Evolutionary conservation across 306 rosid genomes (phyloP), one percentile per base, ranked within the genome.

Genomic region (Clitoria ternatea): DNA sequence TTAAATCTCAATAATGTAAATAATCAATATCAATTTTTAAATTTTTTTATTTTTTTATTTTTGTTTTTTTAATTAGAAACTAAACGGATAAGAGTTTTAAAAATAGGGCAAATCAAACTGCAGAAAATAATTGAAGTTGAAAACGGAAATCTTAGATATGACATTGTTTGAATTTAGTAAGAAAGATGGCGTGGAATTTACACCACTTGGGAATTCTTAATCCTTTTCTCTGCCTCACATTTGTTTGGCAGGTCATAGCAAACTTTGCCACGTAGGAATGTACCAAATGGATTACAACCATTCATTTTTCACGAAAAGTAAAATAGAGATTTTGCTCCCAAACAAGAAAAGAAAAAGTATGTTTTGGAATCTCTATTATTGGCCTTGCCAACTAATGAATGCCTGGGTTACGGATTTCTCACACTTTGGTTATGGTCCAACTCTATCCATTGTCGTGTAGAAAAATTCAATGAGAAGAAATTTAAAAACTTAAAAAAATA

Each of bases 331-430:
- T 75, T 45, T 6, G 26, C n/a, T 43, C 6, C 12, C 6, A 75
- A 75, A 53, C 5, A 30, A 42, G n/a, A 54, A 54, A 54, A 50
- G 12, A 4, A 26, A 42, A 43, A 49, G 3, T 4, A 4, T 35
- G 43, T 39, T 69, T 69, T 49, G 66, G 76, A 40, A 61, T 61
- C 65, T 69, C 12, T 20, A 69, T 77, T 77, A 77, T 48, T 77
- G 81, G 2, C 13, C 42, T 24, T 57, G 37, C 55, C 53, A 47
- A 33, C 64, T 49, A 48, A 37, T 36, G 1, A 77, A 69, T 6
- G 63, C 49, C 18, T 61, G 50, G n/a, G n/a, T 2, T 13, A 47
- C 3, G 5, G 3, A 69, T 27, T 60, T 44, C 14, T 49, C 55
- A 20, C 17, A 30, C 49, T 29, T 42, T 35, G 43, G 4, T 11